Conservation (phyloP, 1,284 basidiomycete species). For the Heterobasidion occidentale region DNA sequence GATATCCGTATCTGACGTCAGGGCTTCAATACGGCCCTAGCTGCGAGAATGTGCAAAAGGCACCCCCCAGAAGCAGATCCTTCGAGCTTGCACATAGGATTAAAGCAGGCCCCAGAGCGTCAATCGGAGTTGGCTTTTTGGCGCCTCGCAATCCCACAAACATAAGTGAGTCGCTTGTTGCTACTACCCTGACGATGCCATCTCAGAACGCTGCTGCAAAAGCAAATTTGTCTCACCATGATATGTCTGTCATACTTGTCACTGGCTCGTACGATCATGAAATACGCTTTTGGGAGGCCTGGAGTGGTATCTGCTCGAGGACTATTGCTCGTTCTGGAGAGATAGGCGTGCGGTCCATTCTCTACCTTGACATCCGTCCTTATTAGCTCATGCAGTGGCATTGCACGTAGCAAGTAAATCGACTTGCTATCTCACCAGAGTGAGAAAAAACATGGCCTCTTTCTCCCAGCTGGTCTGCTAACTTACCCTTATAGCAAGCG, state of each 20-base stretch:
- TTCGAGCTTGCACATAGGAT: too few species aligned
- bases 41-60: neutral
- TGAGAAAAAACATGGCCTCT: conserved; percentile 25
- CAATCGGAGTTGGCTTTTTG: neutral
- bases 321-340: conserved; percentile 84
- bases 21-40: too few species aligned
- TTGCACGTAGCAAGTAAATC: conserved; percentile 81
- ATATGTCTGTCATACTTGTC: conserved; percentile 79
- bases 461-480: neutral
- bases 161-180: neutral
- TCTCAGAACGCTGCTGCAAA: conserved; percentile 29
- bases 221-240: conserved; percentile 37
- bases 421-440: conserved; percentile 96
- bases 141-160: neutral
- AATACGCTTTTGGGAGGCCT: conserved; percentile 99
- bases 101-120: neutral
- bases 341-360: conserved; percentile 55
- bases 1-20: too few species aligned
- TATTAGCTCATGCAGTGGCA: conserved; percentile 9
- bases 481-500: conserved; percentile 59
- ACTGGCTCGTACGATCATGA: conserved; percentile 95
- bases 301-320: conserved; percentile 96
- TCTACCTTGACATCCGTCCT: conserved; percentile 15
- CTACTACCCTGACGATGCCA: conserved; percentile 31
- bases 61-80: neutral